Conservation (phyloP, 2,329 filamentous ascomycete species). For the Emergomyces africanus region DNA sequence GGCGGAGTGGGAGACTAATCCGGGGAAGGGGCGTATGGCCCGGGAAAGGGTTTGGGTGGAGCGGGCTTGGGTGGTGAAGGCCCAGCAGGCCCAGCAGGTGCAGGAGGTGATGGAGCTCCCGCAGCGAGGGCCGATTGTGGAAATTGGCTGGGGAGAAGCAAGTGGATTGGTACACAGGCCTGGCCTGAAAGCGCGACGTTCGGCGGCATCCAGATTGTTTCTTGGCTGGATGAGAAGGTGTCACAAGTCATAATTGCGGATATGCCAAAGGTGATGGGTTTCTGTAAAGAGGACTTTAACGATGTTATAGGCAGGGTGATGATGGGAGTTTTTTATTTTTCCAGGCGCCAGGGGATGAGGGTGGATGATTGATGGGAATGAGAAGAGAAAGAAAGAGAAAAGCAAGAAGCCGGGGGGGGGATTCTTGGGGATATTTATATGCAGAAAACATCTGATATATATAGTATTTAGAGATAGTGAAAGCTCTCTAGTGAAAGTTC, state of each 20-base stretch:
- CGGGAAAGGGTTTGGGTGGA: background rate
- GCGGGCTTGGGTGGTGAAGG: background rate
- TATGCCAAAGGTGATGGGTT: background rate
- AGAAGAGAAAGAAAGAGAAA: background rate
- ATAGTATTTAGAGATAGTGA: background rate
- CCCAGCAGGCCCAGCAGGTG: background rate
- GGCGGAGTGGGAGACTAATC: background rate
- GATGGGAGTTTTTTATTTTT: background rate
- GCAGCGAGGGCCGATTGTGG: background rate
- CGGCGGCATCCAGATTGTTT: background rate
- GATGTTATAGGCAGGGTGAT: background rate
- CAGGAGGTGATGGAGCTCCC: background rate
- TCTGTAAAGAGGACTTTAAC: background rate
- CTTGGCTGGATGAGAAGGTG: background rate
- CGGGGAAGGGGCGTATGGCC: background rate
- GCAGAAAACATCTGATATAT: background rate
- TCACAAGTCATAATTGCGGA: background rate
- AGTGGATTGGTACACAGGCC: background rate
- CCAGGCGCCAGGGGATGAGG: background rate
- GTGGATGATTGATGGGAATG: background rate
- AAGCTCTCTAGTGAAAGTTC: too few species aligned
- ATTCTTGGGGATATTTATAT: background rate
- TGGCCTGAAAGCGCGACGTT: background rate
- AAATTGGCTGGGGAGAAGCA: background rate
- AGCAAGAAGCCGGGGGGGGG: background rate